Evolutionary conservation across 2,329 filamentous ascomycete species (phyloP).

Genomic region (Fusarium mundagurra): DNA sequence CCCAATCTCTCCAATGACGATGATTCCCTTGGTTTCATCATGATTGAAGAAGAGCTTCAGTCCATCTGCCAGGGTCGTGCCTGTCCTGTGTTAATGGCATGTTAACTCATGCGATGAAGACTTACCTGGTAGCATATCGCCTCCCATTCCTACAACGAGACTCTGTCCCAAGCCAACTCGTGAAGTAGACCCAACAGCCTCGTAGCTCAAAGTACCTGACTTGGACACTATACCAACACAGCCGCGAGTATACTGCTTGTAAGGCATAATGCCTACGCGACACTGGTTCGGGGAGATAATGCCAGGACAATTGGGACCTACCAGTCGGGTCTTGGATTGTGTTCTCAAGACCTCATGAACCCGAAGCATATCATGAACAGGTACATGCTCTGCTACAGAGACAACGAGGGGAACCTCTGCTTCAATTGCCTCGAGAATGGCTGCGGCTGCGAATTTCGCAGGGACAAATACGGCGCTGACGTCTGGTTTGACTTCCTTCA

Average conservation of each 20-base stretch:
- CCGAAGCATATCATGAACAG: conserved; percentile 79
- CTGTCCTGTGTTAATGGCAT: background rate
- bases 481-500: conserved; percentile 60
- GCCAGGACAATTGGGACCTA: conserved; percentile 84
- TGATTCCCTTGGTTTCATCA: conserved; percentile 74
- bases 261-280: conserved; percentile 54
- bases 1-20: conserved; percentile 77
- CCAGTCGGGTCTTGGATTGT: conserved; percentile 76
- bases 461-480: conserved; percentile 80
- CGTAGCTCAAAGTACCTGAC: conserved; percentile 82
- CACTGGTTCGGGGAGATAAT: conserved; percentile 81
- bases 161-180: conserved; percentile 80
- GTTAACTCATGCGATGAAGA: accelerated
- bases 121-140: conserved; percentile 74
- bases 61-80: conserved; percentile 77
- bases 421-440: conserved; percentile 79
- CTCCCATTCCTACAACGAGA: conserved; percentile 80
- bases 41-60: conserved; percentile 74
- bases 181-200: conserved; percentile 79
- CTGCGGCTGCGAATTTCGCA: conserved; percentile 70
- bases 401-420: conserved; percentile 82
- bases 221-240: conserved; percentile 81
- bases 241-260: conserved; percentile 60
- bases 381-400: conserved; percentile 82
- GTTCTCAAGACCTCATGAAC: conserved; percentile 75